phyloP scores from a whole-genome alignment of 345 rosid genomes.

The Excoecaria cochinchinensis region DNA sequence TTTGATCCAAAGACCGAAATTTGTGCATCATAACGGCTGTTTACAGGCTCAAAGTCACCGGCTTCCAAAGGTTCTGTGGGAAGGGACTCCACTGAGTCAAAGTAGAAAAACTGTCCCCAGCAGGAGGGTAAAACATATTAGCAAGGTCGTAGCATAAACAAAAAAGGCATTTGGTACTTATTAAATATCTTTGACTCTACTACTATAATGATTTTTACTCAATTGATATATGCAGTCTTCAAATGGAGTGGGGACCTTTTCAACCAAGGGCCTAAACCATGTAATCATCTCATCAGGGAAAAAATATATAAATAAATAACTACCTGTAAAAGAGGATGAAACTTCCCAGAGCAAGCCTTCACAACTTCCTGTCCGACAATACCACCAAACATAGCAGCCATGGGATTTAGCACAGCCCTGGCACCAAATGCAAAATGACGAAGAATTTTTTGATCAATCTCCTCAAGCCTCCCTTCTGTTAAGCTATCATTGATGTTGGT shows the following conservation, averaged over 20 bases:
- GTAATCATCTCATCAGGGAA: neutral
- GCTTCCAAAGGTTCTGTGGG: constrained; percentile 71
- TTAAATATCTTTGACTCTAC: neutral
- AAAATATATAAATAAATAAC: neutral
- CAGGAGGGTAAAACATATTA: neutral
- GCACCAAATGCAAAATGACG: constrained; percentile 91
- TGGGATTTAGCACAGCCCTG: constrained; percentile 90
- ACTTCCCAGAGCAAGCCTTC: constrained; percentile 98
- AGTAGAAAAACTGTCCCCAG: constrained; percentile 75
- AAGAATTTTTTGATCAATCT: constrained; percentile 69
- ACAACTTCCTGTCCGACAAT: constrained; percentile 98
- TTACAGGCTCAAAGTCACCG: constrained; percentile 62
- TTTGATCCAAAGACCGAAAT: constrained; percentile 90
- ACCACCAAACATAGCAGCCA: constrained; percentile 99
- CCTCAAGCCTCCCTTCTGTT: constrained; percentile 67
- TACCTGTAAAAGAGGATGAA: constrained; percentile 93
- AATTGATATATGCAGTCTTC: neutral
- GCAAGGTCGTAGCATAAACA: neutral
- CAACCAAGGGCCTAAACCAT: neutral
- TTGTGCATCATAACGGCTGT: constrained; percentile 94
- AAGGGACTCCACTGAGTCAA: constrained; percentile 91
- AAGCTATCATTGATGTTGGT: constrained; percentile 52
- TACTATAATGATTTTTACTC: neutral
- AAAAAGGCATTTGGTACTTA: neutral
- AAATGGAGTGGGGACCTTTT: neutral